Evolutionary conservation across 169 alveolate species (phyloP), one percentile per base, ranked within the genome.

Genomic region (Toxoplasma gondii): DNA sequence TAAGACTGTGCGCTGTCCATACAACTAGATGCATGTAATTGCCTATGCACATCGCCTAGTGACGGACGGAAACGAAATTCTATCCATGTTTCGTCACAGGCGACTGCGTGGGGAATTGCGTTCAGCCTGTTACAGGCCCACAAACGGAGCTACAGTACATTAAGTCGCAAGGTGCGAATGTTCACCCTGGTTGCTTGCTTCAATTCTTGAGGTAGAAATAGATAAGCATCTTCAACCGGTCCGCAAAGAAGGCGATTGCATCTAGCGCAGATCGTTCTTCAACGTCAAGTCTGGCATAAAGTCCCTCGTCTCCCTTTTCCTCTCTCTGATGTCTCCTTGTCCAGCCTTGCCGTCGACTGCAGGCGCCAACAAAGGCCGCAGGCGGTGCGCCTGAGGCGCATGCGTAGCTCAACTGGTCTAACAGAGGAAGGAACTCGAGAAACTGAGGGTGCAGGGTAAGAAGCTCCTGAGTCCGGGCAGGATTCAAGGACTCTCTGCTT

Each of bases 211-310:
- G 45, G 84, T 31, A 74, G 12, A 74, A 74, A 36, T 34, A n/a
- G 39, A 74, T 31, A 12, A 74, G 84, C 84, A 12, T 31, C 84
- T 74, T 17, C 44, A 74, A 44, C 0, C 84, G 38, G 45, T 74
- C 84, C 39, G 84, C 84, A 24, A 74, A 74, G 84, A 74, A 74
- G 84, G 84, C 84, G 84, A 74, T 19, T 17, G 45, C 84, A 12
- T 7, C 84, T 41, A 74, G 84, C 31, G 84, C 39, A 9, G 84
- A 17, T 74, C 43, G 45, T 17, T 17, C 38, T 41, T 31, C 49
- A 5, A 4, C 84, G 27, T 31, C 84, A 17, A 36, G 39, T 22
- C 39, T n/a, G 44, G 43, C 84, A 74, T 41, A 17, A 9, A n/a
- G 39, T 0, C 44, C 84, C 43, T 31, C n/a, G 45, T 17, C 84